phyloP scores from a whole-genome alignment of 257 asterid genomes.

The Fraxinus americana region DNA sequence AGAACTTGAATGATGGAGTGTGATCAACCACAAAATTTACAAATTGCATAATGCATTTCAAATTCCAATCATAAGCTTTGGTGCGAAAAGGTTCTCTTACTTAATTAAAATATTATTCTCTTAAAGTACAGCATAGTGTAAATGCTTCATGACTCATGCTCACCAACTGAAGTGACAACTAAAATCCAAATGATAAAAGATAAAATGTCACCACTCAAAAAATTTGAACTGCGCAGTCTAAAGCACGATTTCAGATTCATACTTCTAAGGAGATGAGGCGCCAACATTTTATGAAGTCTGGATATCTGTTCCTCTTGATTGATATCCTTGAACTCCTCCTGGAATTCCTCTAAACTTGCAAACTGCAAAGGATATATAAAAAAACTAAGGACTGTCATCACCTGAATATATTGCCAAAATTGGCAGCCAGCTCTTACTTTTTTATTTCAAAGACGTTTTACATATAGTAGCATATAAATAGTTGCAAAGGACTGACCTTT shows the following conservation, averaged over 20 bases:
- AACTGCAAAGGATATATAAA: conserved; percentile 56
- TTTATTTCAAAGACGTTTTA: conserved; percentile 21
- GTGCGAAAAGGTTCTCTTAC: too few species aligned
- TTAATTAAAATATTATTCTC: too few species aligned
- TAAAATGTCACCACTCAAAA: conserved; percentile 1
- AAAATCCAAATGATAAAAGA: background rate
- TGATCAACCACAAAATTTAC: too few species aligned
- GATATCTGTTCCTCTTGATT: conserved; percentile 97
- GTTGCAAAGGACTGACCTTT: conserved; percentile 61
- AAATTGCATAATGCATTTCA: too few species aligned
- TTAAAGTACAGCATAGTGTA: background rate
- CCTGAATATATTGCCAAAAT: too few species aligned
- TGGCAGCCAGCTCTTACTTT: background rate
- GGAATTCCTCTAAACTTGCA: conserved; percentile 89
- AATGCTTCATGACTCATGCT: background rate
- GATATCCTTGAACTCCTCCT: conserved; percentile 98
- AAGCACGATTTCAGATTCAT: conserved; percentile 36
- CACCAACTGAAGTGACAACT: background rate
- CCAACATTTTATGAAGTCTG: conserved; percentile 97
- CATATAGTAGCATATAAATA: conserved; percentile 6
- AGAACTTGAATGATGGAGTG: background rate
- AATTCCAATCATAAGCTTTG: too few species aligned
- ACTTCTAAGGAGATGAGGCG: conserved; percentile 97
- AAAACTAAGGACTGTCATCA: too few species aligned
- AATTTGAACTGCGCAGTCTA: conserved; percentile 24